Base-by-base conservation (phyloP, 2,329 filamentous ascomycete genomes). In the Emericellopsis atlantica region DNA sequence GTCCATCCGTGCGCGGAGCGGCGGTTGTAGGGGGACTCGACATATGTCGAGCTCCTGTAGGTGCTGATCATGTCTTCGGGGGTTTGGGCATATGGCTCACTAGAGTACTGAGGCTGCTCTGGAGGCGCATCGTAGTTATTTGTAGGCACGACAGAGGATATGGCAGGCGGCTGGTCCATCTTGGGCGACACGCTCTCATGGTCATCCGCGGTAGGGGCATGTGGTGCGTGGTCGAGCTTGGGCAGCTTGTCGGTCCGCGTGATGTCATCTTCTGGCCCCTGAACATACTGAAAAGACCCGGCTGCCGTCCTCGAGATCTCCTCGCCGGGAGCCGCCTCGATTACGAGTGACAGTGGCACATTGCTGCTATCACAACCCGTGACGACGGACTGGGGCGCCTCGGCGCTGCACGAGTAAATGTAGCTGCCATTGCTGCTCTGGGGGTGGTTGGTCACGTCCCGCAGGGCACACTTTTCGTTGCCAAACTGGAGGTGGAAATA, bases 401-500 rank as follows among this genome's bases (percentile, higher is more conserved):
- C 79, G 33, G 79, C 76, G 36, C 74, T 76, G 50, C 94, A 69
- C 24, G 74, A 72, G 59, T 92, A 94, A 46, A 80, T 73, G 56
- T 76, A 84, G 16, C 39, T 36, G 10, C 76, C 73, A 48, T 73
- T 63, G 41, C 57, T 61, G 45, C 79, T 74, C 62, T 67, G 75
- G 49, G 61, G 69, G 55, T 65, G 64, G 54, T 81, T 80, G 36
- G 75, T 70, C 21, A 88, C 68, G 42, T 79, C 72, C 41, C 76
- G 69, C n/a, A 57, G 53, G 1, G 56, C 51, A 58, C 79, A 82
- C 57, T 80, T 79, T 51, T 83, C 76, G n/a, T 74, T 70, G n/a
- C 86, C 87, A 59, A 95, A 93, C 37, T 80, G 73, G 41, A 95
- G 61, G 47, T 65, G 80, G 52, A 85, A 79, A 39, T 69, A 68